Evolutionary conservation across 148 eudicot genomes (phyloP), one percentile per base, ranked within the genome.

Genomic region (Vaccinium vitisidaea): DNA sequence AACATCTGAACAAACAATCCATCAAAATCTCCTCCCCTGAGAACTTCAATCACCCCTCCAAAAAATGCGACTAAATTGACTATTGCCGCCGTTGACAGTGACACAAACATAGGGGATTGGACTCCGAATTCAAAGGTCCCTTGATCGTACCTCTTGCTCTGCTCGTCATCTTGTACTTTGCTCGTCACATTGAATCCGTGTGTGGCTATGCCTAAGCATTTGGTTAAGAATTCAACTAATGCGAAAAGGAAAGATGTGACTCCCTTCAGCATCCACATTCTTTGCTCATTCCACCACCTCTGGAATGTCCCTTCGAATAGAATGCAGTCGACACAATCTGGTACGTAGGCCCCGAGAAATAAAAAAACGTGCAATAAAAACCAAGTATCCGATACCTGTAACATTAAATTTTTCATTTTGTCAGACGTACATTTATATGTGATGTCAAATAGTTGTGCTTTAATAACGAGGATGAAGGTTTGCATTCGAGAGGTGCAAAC

Each of bases 231-330:
- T 90, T 94, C 96, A 9, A 83, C 46, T 15, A 63, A 80, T 53
- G 91, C 94, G 5, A 94, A 92, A 15, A 90, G 50, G 84, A 49
- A 84, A 61, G 86, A 86, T 6, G 95, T 86, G 23, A 94, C 79
- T 14, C 94, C 96, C 15, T 87, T 80, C 1, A 91, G 77, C 86
- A 92, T 88, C 98, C 94, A 94, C 86, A 93, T 93, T 56, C 95
- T 87, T 74, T 93, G 93, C 15, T 87, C 79, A 21, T 85, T 92
- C 93, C 93, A 93, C 93, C 95, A 93, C 50, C 90, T 89, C 18
- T 73, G 63, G 7, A 90, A 76, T 2, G 89, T 91, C 21, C 90
- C 89, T 11, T 83, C 81, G 30, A 55, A 88, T 75, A 88, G 48
- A 0, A 90, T 13, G 74, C 67, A 89, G 36, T 93, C 92, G 11